phyloP scores from a whole-genome alignment of 495 filamentous ascomycete species.

The Staphylotrichum tortipilum region DNA sequence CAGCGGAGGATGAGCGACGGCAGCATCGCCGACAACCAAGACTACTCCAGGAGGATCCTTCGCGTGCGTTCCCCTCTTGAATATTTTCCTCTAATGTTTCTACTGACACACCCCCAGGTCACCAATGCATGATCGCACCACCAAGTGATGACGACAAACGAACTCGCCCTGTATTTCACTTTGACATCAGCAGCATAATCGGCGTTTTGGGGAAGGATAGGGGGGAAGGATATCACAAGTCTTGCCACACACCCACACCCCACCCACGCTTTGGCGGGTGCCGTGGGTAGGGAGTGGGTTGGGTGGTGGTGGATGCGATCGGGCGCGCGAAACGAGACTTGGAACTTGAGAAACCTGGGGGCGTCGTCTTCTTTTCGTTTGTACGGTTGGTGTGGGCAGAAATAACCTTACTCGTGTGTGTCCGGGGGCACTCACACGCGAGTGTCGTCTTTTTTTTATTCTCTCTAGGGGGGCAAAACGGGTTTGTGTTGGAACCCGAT shows the following conservation, averaged over 20 bases:
- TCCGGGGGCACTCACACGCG: background rate
- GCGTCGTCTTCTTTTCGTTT: constrained; percentile 3
- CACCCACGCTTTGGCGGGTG: too few species aligned
- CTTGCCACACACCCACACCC: constrained; percentile 22
- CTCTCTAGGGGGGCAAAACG: too few species aligned
- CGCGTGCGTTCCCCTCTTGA: constrained; percentile 61
- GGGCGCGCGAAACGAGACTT: constrained; percentile 13
- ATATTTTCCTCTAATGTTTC: background rate
- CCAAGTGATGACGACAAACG: constrained; percentile 38
- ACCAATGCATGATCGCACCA: constrained; percentile 45
- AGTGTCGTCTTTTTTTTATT: too few species aligned
- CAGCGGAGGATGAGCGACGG: constrained; percentile 87
- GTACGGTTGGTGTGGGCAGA: background rate
- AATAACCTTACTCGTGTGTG: too few species aligned
- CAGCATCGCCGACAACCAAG: constrained; percentile 95
- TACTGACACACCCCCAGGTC: constrained; percentile 37
- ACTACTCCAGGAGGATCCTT: constrained; percentile 92
- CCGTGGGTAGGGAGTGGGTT: too few species aligned
- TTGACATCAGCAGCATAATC: constrained; percentile 41
- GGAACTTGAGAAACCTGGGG: too few species aligned
- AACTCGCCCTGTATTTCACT: constrained; percentile 42
- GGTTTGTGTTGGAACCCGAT: too few species aligned
- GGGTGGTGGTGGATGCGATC: constrained; percentile 33
- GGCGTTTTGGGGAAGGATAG: constrained; percentile 36
- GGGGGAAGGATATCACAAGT: constrained; percentile 19